Evolutionary conservation across 2,329 filamentous ascomycete species (phyloP), one percentile per base, ranked within the genome.

Genomic region (Trematosphaeria pertusa): DNA sequence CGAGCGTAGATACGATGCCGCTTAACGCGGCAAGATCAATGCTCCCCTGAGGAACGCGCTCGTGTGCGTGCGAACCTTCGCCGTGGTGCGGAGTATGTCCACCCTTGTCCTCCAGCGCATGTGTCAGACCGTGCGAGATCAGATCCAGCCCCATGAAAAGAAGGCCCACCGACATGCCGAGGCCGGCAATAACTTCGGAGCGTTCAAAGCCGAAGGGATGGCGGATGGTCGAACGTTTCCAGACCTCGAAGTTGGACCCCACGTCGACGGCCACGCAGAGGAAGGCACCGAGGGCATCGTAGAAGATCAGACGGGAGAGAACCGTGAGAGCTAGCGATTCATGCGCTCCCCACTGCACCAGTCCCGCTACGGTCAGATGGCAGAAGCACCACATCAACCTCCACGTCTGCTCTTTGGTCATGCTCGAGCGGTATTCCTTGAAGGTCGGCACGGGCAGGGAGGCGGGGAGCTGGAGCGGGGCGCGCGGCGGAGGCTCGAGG

Each of bases 101-200:
- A 11, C 87, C 86, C 15, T 84, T 65, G 37, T 79, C 79, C 72
- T 97, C 93, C 9, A 99, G 83, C n/a, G 91, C 83, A 71, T 99
- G 93, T 68, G 96, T 94, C 12, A 96, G 78, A 50, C 91, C 93
- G 70, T 99, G 94, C 31, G 90, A 96, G 51, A 99, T 87, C 37
- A 99, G 84, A 63, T 99, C 94, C 63, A 97, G 87, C 15, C 93
- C 93, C 79, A 96, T 96, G 73, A 99, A 99, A n/a, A 96, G 83
- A 10, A 99, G 83, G 52, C 97, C 91, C 30, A 99, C 88, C 40
- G 91, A 95, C 85, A 97, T 91, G 50, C 92, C 94, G 56, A 99
- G 96, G 14, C 94, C 94, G 26, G 92, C 91, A 12, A 99, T 83
- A 4, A 99, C 93, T 72, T 99, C 94, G 48, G 89, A 89, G 43